Conservation (phyloP, 164 flowering plant species). For the Saururus chinensis region DNA sequence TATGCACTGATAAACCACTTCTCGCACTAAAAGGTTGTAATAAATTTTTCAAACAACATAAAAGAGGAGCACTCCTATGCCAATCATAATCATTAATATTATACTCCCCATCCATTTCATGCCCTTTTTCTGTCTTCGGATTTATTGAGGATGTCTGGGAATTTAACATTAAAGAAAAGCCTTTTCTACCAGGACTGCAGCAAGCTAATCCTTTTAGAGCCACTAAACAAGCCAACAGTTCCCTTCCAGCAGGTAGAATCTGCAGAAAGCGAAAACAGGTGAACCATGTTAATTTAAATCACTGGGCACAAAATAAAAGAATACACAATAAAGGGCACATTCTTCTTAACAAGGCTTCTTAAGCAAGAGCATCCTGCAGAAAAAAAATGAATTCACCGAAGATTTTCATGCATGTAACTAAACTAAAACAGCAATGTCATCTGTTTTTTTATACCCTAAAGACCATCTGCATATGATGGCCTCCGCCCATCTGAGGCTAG, state of each 20-base stretch:
- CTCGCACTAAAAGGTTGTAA: slow-evolving; percentile 30
- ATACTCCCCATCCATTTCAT: slow-evolving; percentile 20
- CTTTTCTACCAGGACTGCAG: slow-evolving; percentile 46
- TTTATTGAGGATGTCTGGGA: slow-evolving; percentile 17
- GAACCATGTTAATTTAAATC: not conserved
- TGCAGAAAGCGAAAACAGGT: slow-evolving; percentile 13
- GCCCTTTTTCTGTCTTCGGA: slow-evolving; percentile 19
- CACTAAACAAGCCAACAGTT: slow-evolving; percentile 55
- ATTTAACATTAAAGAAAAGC: slow-evolving; percentile 27
- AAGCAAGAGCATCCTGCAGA: too few relatives aligned
- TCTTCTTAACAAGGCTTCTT: too few relatives aligned
- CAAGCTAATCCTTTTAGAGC: slow-evolving; percentile 52
- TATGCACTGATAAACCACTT: slow-evolving; percentile 33
- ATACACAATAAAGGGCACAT: too few relatives aligned
- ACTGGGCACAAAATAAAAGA: not conserved
- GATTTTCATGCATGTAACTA: too few relatives aligned
- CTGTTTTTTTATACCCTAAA: too few relatives aligned
- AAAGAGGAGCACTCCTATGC: slow-evolving; percentile 49
- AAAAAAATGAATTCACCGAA: too few relatives aligned
- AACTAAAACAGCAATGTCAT: too few relatives aligned
- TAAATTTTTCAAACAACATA: slow-evolving; percentile 60
- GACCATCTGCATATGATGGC: too few relatives aligned
- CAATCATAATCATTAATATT: slow-evolving; percentile 27
- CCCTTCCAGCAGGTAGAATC: slow-evolving; percentile 86
- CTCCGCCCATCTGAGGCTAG: too few relatives aligned